Evolutionary conservation across 371 early-diverging fungal species (phyloP).

Genomic region (Cokeromyces recurvatus): DNA sequence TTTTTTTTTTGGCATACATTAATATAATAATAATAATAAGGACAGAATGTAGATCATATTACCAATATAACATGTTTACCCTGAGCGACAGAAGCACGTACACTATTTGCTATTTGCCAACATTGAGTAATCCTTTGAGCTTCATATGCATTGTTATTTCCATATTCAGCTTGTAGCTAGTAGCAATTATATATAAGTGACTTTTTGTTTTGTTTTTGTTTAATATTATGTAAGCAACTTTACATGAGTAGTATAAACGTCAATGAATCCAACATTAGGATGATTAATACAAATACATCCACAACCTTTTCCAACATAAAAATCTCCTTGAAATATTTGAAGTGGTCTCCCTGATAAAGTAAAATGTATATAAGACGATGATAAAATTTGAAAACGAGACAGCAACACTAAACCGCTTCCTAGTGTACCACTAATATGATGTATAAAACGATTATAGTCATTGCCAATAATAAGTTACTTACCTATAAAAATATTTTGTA

Average conservation of each 20-base stretch:
- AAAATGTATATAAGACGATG: conserved; percentile 42
- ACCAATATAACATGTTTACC: conserved; percentile 57
- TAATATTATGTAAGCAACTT: not conserved
- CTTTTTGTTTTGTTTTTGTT: not conserved
- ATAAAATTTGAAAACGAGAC: conserved; percentile 47
- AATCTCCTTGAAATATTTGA: conserved; percentile 58
- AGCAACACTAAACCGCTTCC: conserved; percentile 58
- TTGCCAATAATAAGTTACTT: conserved; percentile 1
- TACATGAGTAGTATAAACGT: conserved; percentile 65
- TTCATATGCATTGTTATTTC: conserved; percentile 38
- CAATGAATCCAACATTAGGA: conserved; percentile 52
- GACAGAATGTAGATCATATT: conserved; percentile 13
- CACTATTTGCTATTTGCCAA: conserved; percentile 49
- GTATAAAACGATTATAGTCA: not conserved
- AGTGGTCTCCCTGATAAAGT: conserved; percentile 53
- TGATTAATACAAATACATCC: conserved; percentile 49
- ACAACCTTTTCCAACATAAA: conserved; percentile 58
- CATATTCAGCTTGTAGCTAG: conserved; percentile 61
- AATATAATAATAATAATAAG: not conserved
- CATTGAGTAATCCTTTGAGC: conserved; percentile 54
- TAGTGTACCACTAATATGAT: conserved; percentile 45
- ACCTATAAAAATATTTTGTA: conserved; percentile 49
- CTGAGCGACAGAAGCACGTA: conserved; percentile 42
- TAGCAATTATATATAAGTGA: too few species aligned
- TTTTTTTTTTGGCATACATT: too few species aligned